phyloP scores from a whole-genome alignment of 2,329 filamentous ascomycete genomes.

The Juglanconis sp. region DNA sequence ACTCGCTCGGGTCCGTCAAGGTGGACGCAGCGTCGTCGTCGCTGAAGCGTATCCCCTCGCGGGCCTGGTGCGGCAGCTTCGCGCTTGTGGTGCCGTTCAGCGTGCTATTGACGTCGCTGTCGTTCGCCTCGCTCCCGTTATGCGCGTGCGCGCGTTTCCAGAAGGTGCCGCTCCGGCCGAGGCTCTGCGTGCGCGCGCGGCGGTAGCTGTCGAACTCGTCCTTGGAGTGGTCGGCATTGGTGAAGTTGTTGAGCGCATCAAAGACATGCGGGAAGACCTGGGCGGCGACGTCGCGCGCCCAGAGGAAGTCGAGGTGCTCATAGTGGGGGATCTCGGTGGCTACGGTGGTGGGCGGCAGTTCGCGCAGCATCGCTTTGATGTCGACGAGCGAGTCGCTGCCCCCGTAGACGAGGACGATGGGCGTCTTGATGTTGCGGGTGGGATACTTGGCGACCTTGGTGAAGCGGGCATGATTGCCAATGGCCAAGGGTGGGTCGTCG shows the following conservation, averaged over 20 bases:
- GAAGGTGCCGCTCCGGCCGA: conserved; percentile 34
- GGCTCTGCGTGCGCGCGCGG: conserved; percentile 47
- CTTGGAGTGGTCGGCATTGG: conserved; percentile 52
- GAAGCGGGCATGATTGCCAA: conserved; percentile 67
- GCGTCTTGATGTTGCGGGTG: conserved; percentile 94
- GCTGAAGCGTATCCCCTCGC: conserved; percentile 12
- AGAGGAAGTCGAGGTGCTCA: conserved; percentile 95
- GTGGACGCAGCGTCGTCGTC: conserved; percentile 14
- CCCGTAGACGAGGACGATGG: conserved; percentile 89
- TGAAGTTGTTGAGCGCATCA: conserved; percentile 75
- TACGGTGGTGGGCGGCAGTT: conserved; percentile 79
- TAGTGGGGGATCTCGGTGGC: conserved; percentile 88
- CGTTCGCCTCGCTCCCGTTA: conserved; percentile 20
- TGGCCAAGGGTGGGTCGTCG: conserved; percentile 78
- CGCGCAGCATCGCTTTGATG: conserved; percentile 86
- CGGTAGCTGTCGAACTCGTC: conserved; percentile 60
- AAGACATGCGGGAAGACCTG: conserved; percentile 91
- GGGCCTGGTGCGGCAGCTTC: conserved; percentile 16
- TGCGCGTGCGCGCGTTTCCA: conserved; percentile 24
- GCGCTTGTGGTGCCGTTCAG: conserved; percentile 14
- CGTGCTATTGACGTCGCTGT: conserved; percentile 29
- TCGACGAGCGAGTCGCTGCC: conserved; percentile 92
- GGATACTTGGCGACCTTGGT: conserved; percentile 97
- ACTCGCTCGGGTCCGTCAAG: conserved; percentile 13
- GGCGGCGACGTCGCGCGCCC: conserved; percentile 79